Conservation (phyloP, 208 protist species). For the Strigomonas oncopelti region DNA sequence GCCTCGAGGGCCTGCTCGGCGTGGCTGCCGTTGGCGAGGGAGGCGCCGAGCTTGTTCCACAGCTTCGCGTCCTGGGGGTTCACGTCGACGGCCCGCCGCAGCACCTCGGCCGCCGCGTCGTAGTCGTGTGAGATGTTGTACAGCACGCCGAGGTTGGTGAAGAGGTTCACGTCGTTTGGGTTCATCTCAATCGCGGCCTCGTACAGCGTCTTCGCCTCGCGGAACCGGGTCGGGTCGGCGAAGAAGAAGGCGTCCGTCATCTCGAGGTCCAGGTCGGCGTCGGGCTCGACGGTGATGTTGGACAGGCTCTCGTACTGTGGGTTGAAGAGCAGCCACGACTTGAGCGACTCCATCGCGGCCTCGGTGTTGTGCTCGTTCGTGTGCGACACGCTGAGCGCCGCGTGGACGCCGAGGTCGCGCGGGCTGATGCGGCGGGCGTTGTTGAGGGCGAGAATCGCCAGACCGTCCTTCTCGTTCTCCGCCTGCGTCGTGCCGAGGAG, state of each 20-base stretch:
- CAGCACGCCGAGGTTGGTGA: constrained; percentile 77
- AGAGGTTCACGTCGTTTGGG: constrained; percentile 63
- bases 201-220: constrained; percentile 66
- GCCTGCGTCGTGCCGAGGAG: constrained; percentile 80
- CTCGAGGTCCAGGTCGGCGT: constrained; percentile 40
- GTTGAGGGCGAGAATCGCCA: constrained; percentile 86
- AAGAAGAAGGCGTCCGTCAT: constrained; percentile 71
- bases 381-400: constrained; percentile 73
- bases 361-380: constrained; percentile 83
- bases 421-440: constrained; percentile 66
- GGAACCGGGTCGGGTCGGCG: constrained; percentile 53
- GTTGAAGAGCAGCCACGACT: constrained; percentile 70
- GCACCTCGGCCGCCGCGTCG: constrained; percentile 67
- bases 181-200: constrained; percentile 76
- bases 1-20: constrained; percentile 75
- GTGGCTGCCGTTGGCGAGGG: constrained; percentile 77
- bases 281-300: constrained; percentile 41
- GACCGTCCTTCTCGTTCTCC: constrained; percentile 87
- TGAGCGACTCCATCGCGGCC: constrained; percentile 68
- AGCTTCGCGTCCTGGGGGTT: constrained; percentile 62
- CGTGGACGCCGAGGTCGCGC: constrained; percentile 67
- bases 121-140: constrained; percentile 82
- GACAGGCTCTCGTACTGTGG: constrained; percentile 80
- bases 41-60: constrained; percentile 91
- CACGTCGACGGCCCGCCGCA: constrained; percentile 71